phyloP scores from a whole-genome alignment of 345 rosid genomes.

The Citrus trifoliata region DNA sequence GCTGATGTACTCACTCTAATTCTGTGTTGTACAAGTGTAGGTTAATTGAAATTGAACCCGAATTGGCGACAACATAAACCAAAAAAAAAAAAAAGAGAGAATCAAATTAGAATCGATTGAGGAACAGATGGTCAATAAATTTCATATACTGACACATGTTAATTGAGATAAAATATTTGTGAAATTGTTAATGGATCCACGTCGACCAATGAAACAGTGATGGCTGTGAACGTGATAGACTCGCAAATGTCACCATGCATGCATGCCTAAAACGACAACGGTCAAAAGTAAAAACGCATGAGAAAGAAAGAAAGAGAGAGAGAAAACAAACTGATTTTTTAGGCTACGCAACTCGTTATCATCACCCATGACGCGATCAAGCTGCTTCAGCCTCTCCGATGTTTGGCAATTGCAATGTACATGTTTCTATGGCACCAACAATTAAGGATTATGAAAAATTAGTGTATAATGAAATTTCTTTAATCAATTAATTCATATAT shows the following conservation, averaged over 20 bases:
- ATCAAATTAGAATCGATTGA: too few relatives aligned
- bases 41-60: not conserved
- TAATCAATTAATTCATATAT: too few relatives aligned
- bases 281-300: not conserved
- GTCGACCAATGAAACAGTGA: too few relatives aligned
- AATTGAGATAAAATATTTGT: too few relatives aligned
- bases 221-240: too few relatives aligned
- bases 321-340: constrained; percentile 9
- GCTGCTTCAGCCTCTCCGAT: constrained; percentile 12
- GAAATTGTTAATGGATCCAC: too few relatives aligned
- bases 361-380: constrained; percentile 9
- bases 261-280: not conserved
- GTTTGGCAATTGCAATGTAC: not conserved
- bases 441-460: not conserved
- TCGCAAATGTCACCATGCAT: not conserved
- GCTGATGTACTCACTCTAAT: constrained; percentile 16
- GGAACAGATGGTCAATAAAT: too few relatives aligned
- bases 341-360: constrained; percentile 18
- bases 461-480: too few relatives aligned
- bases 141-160: too few relatives aligned
- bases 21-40: not conserved
- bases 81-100: not conserved
- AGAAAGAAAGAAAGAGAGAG: constrained; percentile 6
- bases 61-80: not conserved
- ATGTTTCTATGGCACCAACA: not conserved